These are phyloP conservation scores for Phellopilus nigrolimitatus DNA, from an alignment of 1,284 basidiomycete genomes.

Conservation along the genomic window DNA sequence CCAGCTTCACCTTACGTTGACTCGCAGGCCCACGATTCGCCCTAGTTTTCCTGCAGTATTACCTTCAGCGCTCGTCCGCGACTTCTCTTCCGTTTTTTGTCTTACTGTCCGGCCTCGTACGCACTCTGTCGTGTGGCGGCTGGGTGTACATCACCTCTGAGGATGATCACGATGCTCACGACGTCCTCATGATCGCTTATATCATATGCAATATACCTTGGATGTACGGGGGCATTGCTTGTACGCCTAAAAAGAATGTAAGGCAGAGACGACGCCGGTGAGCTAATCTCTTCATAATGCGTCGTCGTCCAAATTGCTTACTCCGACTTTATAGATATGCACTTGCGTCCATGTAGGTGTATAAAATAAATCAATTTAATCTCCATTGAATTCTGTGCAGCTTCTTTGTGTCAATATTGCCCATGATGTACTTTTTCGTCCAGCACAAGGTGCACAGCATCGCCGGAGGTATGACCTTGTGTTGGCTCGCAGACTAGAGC, in stretches of 20 bases:
- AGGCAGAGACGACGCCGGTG: constrained; percentile 50
- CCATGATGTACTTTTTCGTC: constrained; percentile 80
- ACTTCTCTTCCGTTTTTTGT: constrained; percentile 53
- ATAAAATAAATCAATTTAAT: neutral
- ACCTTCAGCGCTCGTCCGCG: constrained; percentile 43
- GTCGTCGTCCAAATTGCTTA: neutral
- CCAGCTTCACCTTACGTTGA: constrained; percentile 4
- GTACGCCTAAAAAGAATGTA: constrained; percentile 42
- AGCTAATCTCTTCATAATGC: constrained; percentile 22
- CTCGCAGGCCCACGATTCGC: constrained; percentile 72
- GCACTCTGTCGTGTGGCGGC: constrained; percentile 84
- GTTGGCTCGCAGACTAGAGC: too few species aligned
- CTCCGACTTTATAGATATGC: constrained; percentile 37
- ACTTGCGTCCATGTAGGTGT: constrained; percentile 46
- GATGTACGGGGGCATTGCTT: constrained; percentile 73
- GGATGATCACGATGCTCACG: constrained; percentile 81
- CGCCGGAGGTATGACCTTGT: constrained; percentile 77
- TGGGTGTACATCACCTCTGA: constrained; percentile 90
- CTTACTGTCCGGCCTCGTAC: constrained; percentile 60
- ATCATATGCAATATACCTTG: constrained; percentile 80
- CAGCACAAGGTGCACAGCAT: constrained; percentile 77
- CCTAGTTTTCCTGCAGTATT: constrained; percentile 72
- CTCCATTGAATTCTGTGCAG: constrained; percentile 31
- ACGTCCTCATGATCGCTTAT: constrained; percentile 85
- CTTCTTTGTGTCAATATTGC: constrained; percentile 68